Percentiles rank a stretch among this genome's conserved stretches.
Conservation (phyloP, 192 early-diverging fungal species). For the Coemansia sp. region DNA sequence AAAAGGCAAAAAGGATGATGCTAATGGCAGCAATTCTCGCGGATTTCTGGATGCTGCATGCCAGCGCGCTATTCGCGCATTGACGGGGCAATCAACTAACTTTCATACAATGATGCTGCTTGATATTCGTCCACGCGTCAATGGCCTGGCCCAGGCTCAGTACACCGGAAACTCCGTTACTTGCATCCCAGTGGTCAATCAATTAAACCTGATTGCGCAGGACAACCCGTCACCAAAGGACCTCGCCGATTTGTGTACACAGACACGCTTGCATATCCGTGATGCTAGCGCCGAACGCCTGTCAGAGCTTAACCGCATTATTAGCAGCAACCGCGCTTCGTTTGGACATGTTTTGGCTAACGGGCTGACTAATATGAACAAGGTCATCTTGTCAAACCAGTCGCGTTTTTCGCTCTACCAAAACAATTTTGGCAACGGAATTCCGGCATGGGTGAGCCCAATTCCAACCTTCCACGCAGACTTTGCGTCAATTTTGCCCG, state of each 20-base stretch:
- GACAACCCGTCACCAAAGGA: not conserved
- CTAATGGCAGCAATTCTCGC: not conserved
- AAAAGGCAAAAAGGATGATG: not conserved
- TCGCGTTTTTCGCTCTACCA: slow-evolving; percentile 35
- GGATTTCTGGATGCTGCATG: not conserved
- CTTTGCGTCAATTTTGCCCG: slow-evolving; percentile 25
- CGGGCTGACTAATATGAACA: slow-evolving; percentile 17
- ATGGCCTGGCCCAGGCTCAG: not conserved
- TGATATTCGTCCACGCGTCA: slow-evolving; percentile 9
- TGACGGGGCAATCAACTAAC: not conserved
- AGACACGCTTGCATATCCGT: not conserved
- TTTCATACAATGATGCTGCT: slow-evolving; percentile 8
- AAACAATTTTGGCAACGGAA: slow-evolving; percentile 39
- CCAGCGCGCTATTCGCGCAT: not conserved
- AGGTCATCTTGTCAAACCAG: slow-evolving; percentile 34
- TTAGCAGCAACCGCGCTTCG: not conserved
- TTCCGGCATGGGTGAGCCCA: slow-evolving; percentile 41
- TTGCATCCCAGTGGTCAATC: not conserved
- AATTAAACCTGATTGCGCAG: not conserved
- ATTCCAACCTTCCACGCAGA: slow-evolving; percentile 44
- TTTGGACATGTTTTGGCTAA: slow-evolving; percentile 6
- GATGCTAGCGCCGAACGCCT: not conserved
- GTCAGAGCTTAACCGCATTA: not conserved
- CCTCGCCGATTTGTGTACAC: slow-evolving; percentile 3
- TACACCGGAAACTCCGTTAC: slow-evolving; percentile 5